Evolutionary conservation across 2,329 filamentous ascomycete genomes (phyloP).

Genomic region (Macrophomina pseudophaseolina): DNA sequence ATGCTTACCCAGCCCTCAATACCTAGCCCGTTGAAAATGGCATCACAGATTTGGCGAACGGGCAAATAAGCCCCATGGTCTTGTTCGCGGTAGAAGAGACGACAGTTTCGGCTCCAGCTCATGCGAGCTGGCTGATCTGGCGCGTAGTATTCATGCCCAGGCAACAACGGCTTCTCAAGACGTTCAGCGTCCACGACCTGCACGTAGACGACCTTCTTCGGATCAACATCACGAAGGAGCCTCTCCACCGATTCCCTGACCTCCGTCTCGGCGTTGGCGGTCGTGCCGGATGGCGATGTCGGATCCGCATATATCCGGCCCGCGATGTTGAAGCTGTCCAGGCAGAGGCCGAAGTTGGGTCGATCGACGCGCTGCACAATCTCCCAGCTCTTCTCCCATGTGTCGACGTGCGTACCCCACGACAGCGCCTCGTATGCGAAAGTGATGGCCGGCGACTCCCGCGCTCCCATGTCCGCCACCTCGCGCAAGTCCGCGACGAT

Average conservation of each 20-base stretch:
- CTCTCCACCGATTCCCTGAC: slow-evolving; percentile 61
- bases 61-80: slow-evolving; percentile 71
- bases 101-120: slow-evolving; percentile 79
- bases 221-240: slow-evolving; percentile 62
- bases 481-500: slow-evolving; percentile 67
- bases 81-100: slow-evolving; percentile 70
- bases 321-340: slow-evolving; percentile 81
- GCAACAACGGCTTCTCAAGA: slow-evolving; percentile 61
- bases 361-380: slow-evolving; percentile 69
- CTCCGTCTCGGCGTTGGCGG: slow-evolving; percentile 59
- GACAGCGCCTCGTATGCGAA: slow-evolving; percentile 77
- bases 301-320: slow-evolving; percentile 75
- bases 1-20: slow-evolving; percentile 74
- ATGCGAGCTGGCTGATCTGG: slow-evolving; percentile 66
- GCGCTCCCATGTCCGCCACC: slow-evolving; percentile 70
- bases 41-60: slow-evolving; percentile 63
- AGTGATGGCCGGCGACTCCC: slow-evolving; percentile 61
- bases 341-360: slow-evolving; percentile 75
- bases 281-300: slow-evolving; percentile 56
- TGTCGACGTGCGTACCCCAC: slow-evolving; percentile 73
- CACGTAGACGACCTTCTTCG: slow-evolving; percentile 73
- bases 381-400: slow-evolving; percentile 75
- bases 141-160: slow-evolving; percentile 64
- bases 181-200: slow-evolving; percentile 78
- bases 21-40: slow-evolving; percentile 67